A percentile compares a stretch with the other conserved stretches of the same genome.
These are phyloP conservation scores for Fusarium illudens DNA, from an alignment of 2,329 filamentous ascomycete genomes.

Conservation along the genomic window DNA sequence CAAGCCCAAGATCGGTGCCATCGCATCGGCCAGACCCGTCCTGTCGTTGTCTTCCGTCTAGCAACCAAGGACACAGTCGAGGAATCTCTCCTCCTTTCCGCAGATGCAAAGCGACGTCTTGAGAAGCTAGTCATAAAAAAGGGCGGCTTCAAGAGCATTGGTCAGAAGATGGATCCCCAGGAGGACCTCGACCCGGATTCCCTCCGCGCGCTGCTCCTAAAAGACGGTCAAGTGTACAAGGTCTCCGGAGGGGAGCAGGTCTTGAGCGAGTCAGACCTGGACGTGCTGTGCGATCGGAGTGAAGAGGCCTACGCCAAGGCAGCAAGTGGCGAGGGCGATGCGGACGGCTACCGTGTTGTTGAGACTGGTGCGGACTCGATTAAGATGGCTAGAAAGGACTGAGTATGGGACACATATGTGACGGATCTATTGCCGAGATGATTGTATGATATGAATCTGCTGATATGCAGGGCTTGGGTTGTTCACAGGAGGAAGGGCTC, in stretches of 20 bases:
- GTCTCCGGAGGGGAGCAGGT: conserved; percentile 69
- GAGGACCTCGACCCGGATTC: conserved; percentile 68
- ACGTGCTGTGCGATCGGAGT: conserved; percentile 79
- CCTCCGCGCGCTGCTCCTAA: conserved; percentile 69
- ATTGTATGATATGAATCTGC: not conserved
- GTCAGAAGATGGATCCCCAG: conserved; percentile 64
- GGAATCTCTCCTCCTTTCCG: conserved; percentile 83
- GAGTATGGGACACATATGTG: not conserved
- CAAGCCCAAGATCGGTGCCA: conserved; percentile 97
- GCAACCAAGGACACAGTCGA: conserved; percentile 95
- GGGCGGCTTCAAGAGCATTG: conserved; percentile 79
- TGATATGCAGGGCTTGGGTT: not conserved
- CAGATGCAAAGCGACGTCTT: conserved; percentile 88
- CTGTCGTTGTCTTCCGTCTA: conserved; percentile 92
- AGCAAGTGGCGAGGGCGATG: conserved; percentile 79
- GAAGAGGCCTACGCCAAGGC: conserved; percentile 73
- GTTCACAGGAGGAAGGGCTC: not conserved
- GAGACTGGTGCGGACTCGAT: conserved; percentile 73
- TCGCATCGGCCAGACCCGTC: conserved; percentile 90
- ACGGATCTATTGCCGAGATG: not conserved
- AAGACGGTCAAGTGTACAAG: conserved; percentile 74
- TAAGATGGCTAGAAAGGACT: conserved; percentile 46
- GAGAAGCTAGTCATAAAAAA: conserved; percentile 98
- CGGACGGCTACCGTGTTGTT: conserved; percentile 77
- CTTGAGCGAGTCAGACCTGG: conserved; percentile 78